These are phyloP conservation scores for Adansonia digitata DNA, from an alignment of 345 rosid species.

Conservation along the genomic window DNA sequence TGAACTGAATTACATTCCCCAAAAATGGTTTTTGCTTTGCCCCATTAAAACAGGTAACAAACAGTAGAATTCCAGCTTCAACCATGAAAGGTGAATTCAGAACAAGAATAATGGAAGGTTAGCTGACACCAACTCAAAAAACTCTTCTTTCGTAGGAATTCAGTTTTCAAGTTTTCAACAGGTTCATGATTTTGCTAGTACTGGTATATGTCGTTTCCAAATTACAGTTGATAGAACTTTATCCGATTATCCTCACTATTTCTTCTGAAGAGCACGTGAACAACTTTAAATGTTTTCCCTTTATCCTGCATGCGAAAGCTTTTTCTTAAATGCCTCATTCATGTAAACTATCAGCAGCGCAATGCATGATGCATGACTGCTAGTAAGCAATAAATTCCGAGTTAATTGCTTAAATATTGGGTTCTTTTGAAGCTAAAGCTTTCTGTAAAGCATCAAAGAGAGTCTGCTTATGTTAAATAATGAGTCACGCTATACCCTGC, in stretches of 20 bases:
- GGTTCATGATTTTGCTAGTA: background rate
- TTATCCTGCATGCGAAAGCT: conserved; percentile 3
- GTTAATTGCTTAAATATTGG: background rate
- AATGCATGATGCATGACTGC: background rate
- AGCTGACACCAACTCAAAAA: background rate
- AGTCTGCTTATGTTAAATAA: background rate
- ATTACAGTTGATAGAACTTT: background rate
- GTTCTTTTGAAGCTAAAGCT: background rate
- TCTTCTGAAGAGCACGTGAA: conserved; percentile 16
- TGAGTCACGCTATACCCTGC: background rate
- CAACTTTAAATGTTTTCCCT: conserved; percentile 8
- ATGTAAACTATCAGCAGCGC: background rate
- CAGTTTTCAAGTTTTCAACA: background rate
- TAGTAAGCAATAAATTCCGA: conserved; percentile 9
- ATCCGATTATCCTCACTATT: background rate
- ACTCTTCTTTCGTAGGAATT: background rate
- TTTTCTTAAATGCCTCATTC: conserved; percentile 11
- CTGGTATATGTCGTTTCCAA: background rate
- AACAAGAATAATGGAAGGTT: background rate
- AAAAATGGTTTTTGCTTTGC: background rate
- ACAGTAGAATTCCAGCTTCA: background rate
- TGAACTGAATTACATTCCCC: background rate
- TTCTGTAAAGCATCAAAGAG: background rate
- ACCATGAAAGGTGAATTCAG: background rate
- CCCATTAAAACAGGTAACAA: background rate